phyloP scores from a whole-genome alignment of 768 basidiomycete species.

The Sistotremastrum suecicum region DNA sequence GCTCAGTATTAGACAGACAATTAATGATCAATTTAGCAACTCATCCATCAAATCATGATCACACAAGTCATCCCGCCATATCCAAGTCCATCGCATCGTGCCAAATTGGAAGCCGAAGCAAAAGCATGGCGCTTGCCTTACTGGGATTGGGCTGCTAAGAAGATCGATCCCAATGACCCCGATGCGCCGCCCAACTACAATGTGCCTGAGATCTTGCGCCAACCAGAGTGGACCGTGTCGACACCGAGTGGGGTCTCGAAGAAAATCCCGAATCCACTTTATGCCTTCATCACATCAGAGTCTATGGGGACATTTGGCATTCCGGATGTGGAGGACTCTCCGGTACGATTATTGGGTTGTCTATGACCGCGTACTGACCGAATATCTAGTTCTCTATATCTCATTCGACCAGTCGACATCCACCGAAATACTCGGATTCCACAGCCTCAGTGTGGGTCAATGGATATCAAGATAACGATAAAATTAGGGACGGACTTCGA shows the following conservation, averaged over 20 bases:
- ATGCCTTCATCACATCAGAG: constrained; percentile 21
- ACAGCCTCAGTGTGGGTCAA: not conserved
- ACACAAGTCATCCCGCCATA: too few relatives aligned
- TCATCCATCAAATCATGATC: too few relatives aligned
- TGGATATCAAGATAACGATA: constrained; percentile 1
- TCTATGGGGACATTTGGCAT: constrained; percentile 12
- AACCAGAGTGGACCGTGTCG: too few relatives aligned
- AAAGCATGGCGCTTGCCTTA: constrained; percentile 21
- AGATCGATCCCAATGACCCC: constrained; percentile 25
- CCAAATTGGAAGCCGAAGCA: too few relatives aligned
- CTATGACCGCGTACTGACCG: too few relatives aligned
- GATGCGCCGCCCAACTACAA: constrained; percentile 19
- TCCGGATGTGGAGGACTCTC: constrained; percentile 23
- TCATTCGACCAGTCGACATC: too few relatives aligned
- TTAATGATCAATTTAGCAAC: too few relatives aligned
- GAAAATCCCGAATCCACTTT: constrained; percentile 20
- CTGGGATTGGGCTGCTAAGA: constrained; percentile 37
- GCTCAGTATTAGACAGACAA: too few relatives aligned
- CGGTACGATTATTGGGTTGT: constrained; percentile 19
- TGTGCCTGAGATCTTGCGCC: constrained; percentile 11
- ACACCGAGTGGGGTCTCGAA: constrained; percentile 16
- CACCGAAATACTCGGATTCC: too few relatives aligned
- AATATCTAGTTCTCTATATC: not conserved
- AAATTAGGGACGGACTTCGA: constrained; percentile 1
- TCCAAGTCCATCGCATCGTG: too few relatives aligned